Percentiles rank a stretch among this genome's conserved stretches.
Conservation (phyloP, 2,329 filamentous ascomycete genomes). For the Trichoderma arundinaceum region DNA sequence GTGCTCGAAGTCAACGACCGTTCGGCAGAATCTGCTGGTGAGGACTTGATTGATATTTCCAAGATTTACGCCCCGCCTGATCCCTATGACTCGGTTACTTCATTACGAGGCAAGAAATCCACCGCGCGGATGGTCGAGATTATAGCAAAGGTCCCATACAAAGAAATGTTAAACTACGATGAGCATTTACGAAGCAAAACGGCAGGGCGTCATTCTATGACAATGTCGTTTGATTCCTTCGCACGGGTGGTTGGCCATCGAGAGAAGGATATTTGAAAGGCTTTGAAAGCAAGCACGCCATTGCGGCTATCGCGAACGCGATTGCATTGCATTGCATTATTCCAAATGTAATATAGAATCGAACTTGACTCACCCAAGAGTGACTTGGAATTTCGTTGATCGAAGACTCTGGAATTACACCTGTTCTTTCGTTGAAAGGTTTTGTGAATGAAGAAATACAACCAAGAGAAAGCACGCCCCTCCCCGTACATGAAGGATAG, state of each 20-base stretch:
- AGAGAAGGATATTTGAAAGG: constrained; percentile 54
- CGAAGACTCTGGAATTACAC: not conserved
- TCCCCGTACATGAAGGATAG: not conserved
- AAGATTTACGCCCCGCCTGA: constrained; percentile 88
- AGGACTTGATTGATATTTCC: constrained; percentile 65
- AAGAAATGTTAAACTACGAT: constrained; percentile 96
- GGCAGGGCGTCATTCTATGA: constrained; percentile 72
- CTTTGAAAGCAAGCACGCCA: not conserved
- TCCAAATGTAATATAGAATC: not conserved
- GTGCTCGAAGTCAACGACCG: constrained; percentile 72
- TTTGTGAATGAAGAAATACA: not conserved
- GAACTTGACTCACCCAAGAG: not conserved
- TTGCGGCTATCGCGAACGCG: not conserved
- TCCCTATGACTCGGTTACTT: constrained; percentile 71
- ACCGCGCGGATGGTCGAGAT: constrained; percentile 65
- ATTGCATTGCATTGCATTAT: not conserved
- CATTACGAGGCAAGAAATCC: constrained; percentile 57
- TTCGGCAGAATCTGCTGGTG: constrained; percentile 48
- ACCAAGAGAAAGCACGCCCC: not conserved
- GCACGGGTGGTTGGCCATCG: constrained; percentile 60
- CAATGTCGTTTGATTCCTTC: constrained; percentile 64
- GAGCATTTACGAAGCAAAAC: constrained; percentile 88
- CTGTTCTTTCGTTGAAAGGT: not conserved
- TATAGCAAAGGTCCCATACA: constrained; percentile 85
- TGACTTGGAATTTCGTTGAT: not conserved